Conservation (phyloP, 176 grass and related monocot genomes). For the Paspalum vaginatum region DNA sequence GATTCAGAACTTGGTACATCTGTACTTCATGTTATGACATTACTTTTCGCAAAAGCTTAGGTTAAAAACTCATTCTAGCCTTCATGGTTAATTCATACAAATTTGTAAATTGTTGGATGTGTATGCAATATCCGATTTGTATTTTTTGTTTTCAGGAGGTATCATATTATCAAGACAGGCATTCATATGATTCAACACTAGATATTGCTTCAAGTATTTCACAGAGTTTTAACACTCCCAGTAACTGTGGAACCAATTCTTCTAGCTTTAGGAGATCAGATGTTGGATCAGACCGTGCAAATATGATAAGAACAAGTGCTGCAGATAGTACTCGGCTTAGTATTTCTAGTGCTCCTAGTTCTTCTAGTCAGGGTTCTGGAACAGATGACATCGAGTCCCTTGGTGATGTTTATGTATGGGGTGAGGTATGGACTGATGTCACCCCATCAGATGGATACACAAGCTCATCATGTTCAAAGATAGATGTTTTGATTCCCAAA, state of each 20-base stretch:
- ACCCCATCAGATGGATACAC: constrained; percentile 51
- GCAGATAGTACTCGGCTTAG: constrained; percentile 72
- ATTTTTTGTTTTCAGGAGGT: constrained; percentile 57
- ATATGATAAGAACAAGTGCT: constrained; percentile 87
- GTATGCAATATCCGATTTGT: not conserved
- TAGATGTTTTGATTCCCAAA: constrained; percentile 78
- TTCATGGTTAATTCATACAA: no score
- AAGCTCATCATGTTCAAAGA: constrained; percentile 50
- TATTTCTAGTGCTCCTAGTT: constrained; percentile 87
- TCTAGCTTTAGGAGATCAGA: constrained; percentile 71
- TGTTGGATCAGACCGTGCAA: constrained; percentile 68
- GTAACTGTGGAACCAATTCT: constrained; percentile 38
- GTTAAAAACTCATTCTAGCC: no score
- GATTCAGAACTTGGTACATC: no score
- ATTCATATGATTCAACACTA: constrained; percentile 54
- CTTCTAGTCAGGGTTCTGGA: constrained; percentile 74
- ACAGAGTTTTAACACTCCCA: constrained; percentile 54
- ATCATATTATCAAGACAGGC: constrained; percentile 52
- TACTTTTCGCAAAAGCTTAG: no score
- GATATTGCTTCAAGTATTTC: constrained; percentile 57
- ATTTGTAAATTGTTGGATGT: no score
- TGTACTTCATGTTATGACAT: no score
- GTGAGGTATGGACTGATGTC: constrained; percentile 86
- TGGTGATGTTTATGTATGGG: constrained; percentile 97
- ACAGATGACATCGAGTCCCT: constrained; percentile 91